Percentiles rank a stretch among this genome's conserved stretches.
These are phyloP conservation scores for Pichia occidentalis DNA, from an alignment of 805 yeast species.

Conservation along the genomic window DNA sequence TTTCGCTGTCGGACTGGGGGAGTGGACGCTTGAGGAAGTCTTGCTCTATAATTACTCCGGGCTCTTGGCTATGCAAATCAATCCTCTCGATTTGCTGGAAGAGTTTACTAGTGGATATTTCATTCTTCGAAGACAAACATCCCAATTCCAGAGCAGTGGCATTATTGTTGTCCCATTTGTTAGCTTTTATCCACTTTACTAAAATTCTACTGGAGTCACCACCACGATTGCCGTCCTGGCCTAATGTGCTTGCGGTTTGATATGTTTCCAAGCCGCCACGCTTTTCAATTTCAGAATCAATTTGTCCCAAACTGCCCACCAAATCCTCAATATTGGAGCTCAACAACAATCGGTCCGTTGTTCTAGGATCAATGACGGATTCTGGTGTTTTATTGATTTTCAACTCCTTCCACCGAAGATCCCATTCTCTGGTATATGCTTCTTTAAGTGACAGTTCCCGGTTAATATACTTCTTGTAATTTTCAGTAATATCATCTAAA, in stretches of 20 bases:
- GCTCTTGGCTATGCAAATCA: constrained; percentile 77
- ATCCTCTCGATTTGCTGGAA: constrained; percentile 54
- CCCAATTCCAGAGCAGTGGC: constrained; percentile 73
- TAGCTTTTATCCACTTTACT: constrained; percentile 54
- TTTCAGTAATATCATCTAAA: constrained; percentile 8
- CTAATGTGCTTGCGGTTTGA: constrained; percentile 80
- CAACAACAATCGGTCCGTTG: constrained; percentile 5
- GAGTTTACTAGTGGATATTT: constrained; percentile 51
- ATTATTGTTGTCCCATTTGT: constrained; percentile 1
- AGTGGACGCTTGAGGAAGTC: constrained; percentile 77
- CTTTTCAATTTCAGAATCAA: constrained; percentile 54
- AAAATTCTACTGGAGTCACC: constrained; percentile 86
- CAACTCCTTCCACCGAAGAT: constrained; percentile 11
- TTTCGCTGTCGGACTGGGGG: constrained; percentile 41
- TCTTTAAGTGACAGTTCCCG: constrained; percentile 3
- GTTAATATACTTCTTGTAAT: constrained; percentile 14
- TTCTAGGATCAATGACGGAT: constrained; percentile 5
- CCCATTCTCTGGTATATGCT: constrained; percentile 13
- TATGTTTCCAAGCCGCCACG: constrained; percentile 76
- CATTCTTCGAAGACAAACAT: constrained; percentile 60
- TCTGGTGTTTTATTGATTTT: constrained; percentile 24
- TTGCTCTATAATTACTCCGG: constrained; percentile 55
- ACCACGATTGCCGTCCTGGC: constrained; percentile 73
- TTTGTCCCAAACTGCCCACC: constrained; percentile 37
- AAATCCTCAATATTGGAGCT: constrained; percentile 12